A percentile compares a stretch with the other conserved stretches of the same genome.
phyloP scores from a whole-genome alignment of 73 alveolate genomes.

The Paramecium biaurelia region DNA sequence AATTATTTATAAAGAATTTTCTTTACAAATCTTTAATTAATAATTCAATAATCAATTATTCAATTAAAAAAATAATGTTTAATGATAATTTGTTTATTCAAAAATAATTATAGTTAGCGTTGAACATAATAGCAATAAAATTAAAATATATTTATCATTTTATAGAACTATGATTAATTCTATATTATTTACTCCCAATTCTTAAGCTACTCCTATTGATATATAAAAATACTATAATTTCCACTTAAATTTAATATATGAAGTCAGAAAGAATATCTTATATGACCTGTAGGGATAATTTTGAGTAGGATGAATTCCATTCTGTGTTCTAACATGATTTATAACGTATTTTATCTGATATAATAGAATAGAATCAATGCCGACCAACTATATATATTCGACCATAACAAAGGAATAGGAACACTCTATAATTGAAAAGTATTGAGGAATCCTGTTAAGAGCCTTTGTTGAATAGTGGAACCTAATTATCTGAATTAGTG shows the following conservation, averaged over 20 bases:
- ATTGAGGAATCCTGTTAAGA: not conserved
- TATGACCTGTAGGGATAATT: not conserved
- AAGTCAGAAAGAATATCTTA: not conserved
- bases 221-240: not conserved
- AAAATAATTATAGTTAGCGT: not conserved
- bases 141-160: not conserved
- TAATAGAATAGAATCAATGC: not conserved
- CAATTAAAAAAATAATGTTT: too few relatives aligned
- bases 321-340: not conserved
- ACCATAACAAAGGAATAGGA: not conserved
- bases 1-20: not conserved
- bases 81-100: not conserved
- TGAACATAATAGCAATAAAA: not conserved
- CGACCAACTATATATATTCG: not conserved
- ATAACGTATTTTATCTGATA: not conserved
- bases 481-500: not conserved
- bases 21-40: not conserved
- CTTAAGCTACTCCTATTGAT: not conserved
- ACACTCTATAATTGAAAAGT: not conserved
- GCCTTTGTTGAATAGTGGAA: not conserved
- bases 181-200: not conserved
- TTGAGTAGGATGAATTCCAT: not conserved
- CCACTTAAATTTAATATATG: not conserved
- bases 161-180: not conserved
- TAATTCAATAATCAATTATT: not conserved